Base-by-base conservation (phyloP, 495 filamentous ascomycete genomes). In the Rhypophila decipiens region DNA sequence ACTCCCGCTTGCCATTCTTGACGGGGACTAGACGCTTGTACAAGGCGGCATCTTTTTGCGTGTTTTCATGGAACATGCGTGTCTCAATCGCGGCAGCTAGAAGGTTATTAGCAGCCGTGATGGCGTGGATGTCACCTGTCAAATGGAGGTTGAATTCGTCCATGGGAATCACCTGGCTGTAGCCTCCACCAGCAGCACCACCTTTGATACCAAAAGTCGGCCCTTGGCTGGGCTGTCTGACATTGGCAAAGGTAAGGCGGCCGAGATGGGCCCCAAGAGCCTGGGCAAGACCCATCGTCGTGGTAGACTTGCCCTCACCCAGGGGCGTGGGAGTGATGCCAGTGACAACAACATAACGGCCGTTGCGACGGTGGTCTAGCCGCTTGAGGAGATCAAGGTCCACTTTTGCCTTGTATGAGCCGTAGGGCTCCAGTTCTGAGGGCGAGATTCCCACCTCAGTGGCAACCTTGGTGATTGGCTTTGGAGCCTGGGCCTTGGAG, bases 171-270 rank as follows among this genome's bases (percentile, higher is more conserved):
- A 97, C 93, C 67, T 98, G 93, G 65, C 88, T 94, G 74, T 96
- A 98, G 13, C 93, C 93, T 54, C 93, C 93, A 58, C 93, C 93
- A 47, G 93, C 93, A 43, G 93, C 93, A 52, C 93, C 93, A 37
- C 93, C 93, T 72, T 98, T 98, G 75, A 98, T 96, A 58, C 93
- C 93, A 60, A 98, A 98, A 0, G 93, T 98, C 42, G 93, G 93
- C 9, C 93, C 93, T 73, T 96, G 93, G 58, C 87, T 94, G 23
- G 93, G 93, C 69, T 98, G 93, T 39, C 93, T 82, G 42, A 98
- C 93, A 57, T 98, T 98, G 65, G 93, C 91, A 58, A 98, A 97
- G 11, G 81, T 83, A 56, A 98, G 77, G 23, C 86, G 84, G 50
- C 84, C 84, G 51, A 98, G 69, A 52, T 96, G 91, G 41, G 83